These are phyloP conservation scores for Agrostemma githago DNA, from an alignment of 148 eudicot species.

Conservation along the genomic window DNA sequence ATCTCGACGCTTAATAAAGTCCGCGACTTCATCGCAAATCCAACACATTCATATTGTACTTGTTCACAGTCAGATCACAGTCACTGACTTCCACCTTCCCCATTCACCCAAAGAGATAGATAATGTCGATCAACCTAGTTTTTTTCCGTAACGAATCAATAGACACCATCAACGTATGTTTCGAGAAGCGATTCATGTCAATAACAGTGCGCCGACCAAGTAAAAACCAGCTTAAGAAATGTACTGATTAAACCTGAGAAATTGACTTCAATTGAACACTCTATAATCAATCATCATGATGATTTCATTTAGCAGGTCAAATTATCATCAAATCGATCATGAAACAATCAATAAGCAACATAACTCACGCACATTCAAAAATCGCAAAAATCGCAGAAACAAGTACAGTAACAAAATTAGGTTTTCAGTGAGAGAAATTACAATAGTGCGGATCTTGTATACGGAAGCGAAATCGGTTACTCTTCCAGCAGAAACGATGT, in stretches of 20 bases:
- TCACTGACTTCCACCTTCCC: neutral
- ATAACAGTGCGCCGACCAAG: neutral
- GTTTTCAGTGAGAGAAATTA: constrained; percentile 19
- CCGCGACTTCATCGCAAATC: neutral
- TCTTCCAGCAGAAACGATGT: constrained; percentile 54
- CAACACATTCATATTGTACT: neutral
- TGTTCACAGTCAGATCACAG: neutral
- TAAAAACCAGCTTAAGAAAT: neutral
- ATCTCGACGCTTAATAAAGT: neutral
- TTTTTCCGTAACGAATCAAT: neutral
- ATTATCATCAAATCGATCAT: neutral
- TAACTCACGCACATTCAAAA: constrained; percentile 2
- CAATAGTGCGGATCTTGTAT: constrained; percentile 73
- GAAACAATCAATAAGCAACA: neutral
- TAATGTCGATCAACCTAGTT: neutral
- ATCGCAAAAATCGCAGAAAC: neutral
- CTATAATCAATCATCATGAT: neutral
- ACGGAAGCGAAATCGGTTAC: constrained; percentile 65
- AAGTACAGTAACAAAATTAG: neutral
- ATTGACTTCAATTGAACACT: neutral
- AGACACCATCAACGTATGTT: neutral
- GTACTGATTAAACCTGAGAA: neutral
- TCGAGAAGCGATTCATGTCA: neutral
- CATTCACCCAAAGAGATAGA: neutral
- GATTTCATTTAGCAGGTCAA: neutral